Evolutionary conservation across 768 basidiomycete species (phyloP).

Genomic region (Boletus rex-veris): DNA sequence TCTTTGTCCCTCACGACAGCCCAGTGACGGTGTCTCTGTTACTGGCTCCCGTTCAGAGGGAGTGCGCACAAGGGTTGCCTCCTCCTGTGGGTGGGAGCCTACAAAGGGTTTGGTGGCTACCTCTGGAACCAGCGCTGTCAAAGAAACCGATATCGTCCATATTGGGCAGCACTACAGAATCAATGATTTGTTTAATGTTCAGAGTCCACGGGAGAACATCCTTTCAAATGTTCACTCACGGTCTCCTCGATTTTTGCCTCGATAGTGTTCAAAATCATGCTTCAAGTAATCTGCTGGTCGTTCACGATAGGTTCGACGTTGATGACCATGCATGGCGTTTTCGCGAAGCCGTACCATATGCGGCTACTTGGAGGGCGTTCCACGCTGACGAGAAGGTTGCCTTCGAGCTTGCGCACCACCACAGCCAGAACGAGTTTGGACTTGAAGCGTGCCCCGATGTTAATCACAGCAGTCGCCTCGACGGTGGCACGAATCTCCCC

Average conservation of each 20-base stretch:
- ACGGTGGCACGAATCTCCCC: slow-evolving; percentile 89
- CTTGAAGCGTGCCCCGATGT: slow-evolving; percentile 79
- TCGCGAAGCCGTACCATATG: slow-evolving; percentile 91
- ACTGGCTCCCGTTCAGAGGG: slow-evolving; percentile 32
- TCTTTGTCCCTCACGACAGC: no score
- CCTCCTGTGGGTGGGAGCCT: slow-evolving; percentile 32
- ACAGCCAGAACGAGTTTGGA: slow-evolving; percentile 85
- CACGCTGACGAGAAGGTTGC: slow-evolving; percentile 83
- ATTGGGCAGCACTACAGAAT: slow-evolving; percentile 92
- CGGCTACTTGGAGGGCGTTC: slow-evolving; percentile 95
- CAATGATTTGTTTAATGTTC: slow-evolving; percentile 72
- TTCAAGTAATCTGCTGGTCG: slow-evolving; percentile 91
- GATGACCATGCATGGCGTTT: slow-evolving; percentile 82
- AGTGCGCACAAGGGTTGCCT: slow-evolving; percentile 25
- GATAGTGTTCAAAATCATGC: slow-evolving; percentile 86
- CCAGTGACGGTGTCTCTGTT: slow-evolving; percentile 22
- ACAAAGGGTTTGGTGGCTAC: no score
- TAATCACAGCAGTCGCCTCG: slow-evolving; percentile 85
- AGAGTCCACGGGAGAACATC: slow-evolving; percentile 52
- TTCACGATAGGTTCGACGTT: slow-evolving; percentile 92
- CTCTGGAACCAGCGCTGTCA: no score
- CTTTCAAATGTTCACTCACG: slow-evolving; percentile 43
- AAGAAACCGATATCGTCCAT: no score
- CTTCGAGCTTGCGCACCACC: slow-evolving; percentile 85
- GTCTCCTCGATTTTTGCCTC: slow-evolving; percentile 86